Percentiles rank a stretch among this genome's conserved stretches.
Conservation (phyloP, 2,329 filamentous ascomycete species). For the Trichocomaceae sp. region DNA sequence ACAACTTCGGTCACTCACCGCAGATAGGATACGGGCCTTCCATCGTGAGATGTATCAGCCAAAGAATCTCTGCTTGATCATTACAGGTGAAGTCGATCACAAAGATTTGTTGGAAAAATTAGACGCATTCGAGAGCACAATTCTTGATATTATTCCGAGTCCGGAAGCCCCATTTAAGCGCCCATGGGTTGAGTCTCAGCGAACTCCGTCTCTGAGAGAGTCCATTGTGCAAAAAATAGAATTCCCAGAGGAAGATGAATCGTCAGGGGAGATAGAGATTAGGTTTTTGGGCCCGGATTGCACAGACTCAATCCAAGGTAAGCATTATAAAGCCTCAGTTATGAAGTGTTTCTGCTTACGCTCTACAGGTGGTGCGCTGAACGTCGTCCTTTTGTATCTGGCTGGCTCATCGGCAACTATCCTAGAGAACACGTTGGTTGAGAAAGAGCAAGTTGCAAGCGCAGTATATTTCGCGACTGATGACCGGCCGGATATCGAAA, state of each 20-base stretch:
- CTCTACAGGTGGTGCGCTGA: slow-evolving; percentile 58
- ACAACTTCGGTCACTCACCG: slow-evolving; percentile 74
- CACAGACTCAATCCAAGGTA: slow-evolving; percentile 58
- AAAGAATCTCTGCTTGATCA: slow-evolving; percentile 82
- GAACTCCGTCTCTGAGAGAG: slow-evolving; percentile 64
- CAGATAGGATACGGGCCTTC: slow-evolving; percentile 87
- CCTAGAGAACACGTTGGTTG: slow-evolving; percentile 84
- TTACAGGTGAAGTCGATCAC: slow-evolving; percentile 89
- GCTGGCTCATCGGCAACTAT: slow-evolving; percentile 89
- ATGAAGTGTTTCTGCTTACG: slow-evolving; percentile 17
- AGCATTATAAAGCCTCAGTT: slow-evolving; percentile 16
- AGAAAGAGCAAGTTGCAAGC: slow-evolving; percentile 86
- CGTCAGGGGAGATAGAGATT: slow-evolving; percentile 78
- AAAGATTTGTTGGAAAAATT: slow-evolving; percentile 70
- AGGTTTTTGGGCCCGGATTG: slow-evolving; percentile 82
- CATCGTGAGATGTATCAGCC: slow-evolving; percentile 97
- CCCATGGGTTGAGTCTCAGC: slow-evolving; percentile 85
- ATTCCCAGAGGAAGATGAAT: slow-evolving; percentile 96
- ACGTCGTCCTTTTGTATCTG: slow-evolving; percentile 76
- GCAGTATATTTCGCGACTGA: slow-evolving; percentile 75
- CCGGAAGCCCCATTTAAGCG: slow-evolving; percentile 69
- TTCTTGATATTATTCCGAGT: slow-evolving; percentile 72
- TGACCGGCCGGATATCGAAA: slow-evolving; percentile 69
- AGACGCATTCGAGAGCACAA: slow-evolving; percentile 80
- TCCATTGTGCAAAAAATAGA: slow-evolving; percentile 72